Evolutionary conservation across 768 basidiomycete genomes (phyloP).

Genomic region (Termitomyces sp.): DNA sequence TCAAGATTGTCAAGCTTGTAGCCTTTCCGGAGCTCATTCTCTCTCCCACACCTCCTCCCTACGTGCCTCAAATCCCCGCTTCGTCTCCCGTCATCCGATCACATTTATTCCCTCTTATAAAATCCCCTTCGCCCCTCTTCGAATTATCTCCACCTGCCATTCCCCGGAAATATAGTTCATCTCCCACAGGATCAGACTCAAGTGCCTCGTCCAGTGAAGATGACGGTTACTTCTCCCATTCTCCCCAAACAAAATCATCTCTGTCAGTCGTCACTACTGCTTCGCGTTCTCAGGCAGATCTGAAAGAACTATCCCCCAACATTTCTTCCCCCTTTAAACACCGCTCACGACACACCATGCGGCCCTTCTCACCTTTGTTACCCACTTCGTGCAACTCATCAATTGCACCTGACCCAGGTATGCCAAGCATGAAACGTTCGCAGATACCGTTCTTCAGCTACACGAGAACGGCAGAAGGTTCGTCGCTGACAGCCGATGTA

Average conservation of each 20-base stretch:
- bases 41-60: slow-evolving; percentile 14
- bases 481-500: slow-evolving; percentile 70
- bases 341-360: slow-evolving; percentile 30
- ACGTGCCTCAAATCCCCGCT: slow-evolving; percentile 4
- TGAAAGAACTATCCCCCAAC: slow-evolving; percentile 23
- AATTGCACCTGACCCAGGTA: slow-evolving; percentile 1
- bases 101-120: not conserved
- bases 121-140: slow-evolving; percentile 6
- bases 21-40: slow-evolving; percentile 71
- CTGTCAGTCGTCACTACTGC: slow-evolving; percentile 27
- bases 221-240: slow-evolving; percentile 59
- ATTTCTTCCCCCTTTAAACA: slow-evolving; percentile 23
- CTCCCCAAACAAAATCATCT: slow-evolving; percentile 35
- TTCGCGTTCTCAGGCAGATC: slow-evolving; percentile 40
- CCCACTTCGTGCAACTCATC: slow-evolving; percentile 5
- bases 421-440: slow-evolving; percentile 10
- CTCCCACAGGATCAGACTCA: slow-evolving; percentile 9
- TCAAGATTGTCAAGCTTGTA: slow-evolving; percentile 73
- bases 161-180: not conserved
- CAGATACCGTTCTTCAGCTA: slow-evolving; percentile 76
- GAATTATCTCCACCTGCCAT: slow-evolving; percentile 10
- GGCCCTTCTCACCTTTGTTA: slow-evolving; percentile 26
- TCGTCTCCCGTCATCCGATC: slow-evolving; percentile 3
- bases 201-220: slow-evolving; percentile 34
- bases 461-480: slow-evolving; percentile 71